A percentile compares a stretch with the other conserved stretches of the same genome.
Evolutionary conservation across 345 rosid genomes (phyloP).

Genomic region (Salix arbutifolia): DNA sequence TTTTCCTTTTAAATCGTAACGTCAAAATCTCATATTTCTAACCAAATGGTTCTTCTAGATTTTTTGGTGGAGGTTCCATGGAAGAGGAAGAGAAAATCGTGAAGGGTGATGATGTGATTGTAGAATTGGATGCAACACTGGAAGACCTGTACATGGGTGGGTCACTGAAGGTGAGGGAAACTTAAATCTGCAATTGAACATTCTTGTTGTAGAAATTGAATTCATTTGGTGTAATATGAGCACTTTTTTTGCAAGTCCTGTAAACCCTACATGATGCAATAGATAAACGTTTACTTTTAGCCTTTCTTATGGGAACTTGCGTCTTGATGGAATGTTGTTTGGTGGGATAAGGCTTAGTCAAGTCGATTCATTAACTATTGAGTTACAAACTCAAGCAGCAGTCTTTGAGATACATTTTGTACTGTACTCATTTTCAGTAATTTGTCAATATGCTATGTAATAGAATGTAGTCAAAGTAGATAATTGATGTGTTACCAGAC

Average conservation of each 20-base stretch:
- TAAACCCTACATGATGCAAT: not conserved
- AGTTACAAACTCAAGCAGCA: not conserved
- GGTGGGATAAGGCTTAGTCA: not conserved
- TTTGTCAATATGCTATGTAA: not conserved
- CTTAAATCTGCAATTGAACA: not conserved
- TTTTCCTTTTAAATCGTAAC: not conserved
- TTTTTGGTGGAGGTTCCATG: slow-evolving; percentile 73
- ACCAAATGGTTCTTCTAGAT: slow-evolving; percentile 32
- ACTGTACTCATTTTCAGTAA: not conserved
- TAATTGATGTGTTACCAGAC: not conserved
- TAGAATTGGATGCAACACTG: slow-evolving; percentile 84
- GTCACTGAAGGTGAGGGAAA: slow-evolving; percentile 61
- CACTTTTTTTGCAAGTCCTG: not conserved
- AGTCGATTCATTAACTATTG: not conserved
- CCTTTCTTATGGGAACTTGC: not conserved
- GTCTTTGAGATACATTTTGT: not conserved
- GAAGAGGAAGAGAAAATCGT: slow-evolving; percentile 92
- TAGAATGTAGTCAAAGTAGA: not conserved
- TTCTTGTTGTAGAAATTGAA: slow-evolving; percentile 1
- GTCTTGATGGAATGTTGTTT: not conserved
- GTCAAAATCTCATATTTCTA: not conserved
- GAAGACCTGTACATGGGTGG: slow-evolving; percentile 99
- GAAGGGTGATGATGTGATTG: slow-evolving; percentile 94
- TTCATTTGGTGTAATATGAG: not conserved
- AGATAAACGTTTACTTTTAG: not conserved